Base-by-base conservation (phyloP, 1,284 basidiomycete species). In the Omphalotus olearius region DNA sequence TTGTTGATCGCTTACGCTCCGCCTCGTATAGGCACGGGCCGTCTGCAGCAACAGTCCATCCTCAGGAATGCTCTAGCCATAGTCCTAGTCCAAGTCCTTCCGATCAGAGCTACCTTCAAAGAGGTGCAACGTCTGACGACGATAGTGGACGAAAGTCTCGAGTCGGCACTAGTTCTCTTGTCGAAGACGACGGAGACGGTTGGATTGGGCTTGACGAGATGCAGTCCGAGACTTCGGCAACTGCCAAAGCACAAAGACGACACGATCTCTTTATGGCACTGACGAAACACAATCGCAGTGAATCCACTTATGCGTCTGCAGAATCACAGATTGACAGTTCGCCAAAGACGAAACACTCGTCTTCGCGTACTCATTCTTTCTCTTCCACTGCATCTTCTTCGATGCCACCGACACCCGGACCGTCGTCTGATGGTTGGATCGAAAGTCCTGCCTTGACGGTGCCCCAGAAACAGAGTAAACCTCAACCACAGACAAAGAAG, bases 1-100 rank as follows among this genome's bases (percentile, higher is more conserved):
- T 76, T 39, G 72, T 76, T 43, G 73, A 76, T 56, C 67, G 66
- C 20, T 59, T 76, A 20, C 69, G 71, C 28, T 72, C 69, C 6
- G 25, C 25, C 11, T 33, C 39, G n/a, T 11, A 23, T 3, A 23
- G 39, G 42, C 13, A 14, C 16, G 26, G 44, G 20, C 38, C 45
- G 23, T 39, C 18, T 40, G 38, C 26, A 25, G 41, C 23, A 14
- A 20, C 28, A 16, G 38, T 3, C 5, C 45, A 6, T 45, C 41
- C 35, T 25, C 52, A 30, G 35, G 51, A 33, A 16, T 20, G 39
- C 10, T 36, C 47, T 10, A 39, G 47, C 7, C 65, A 62, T 42
- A 66, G 64, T 47, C 66, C 64, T 4, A 67, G 57, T 51, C 66
- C 66, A 9, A 65, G 60, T 45, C 54, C 63, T 58, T 41, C 52